phyloP scores from a whole-genome alignment of 495 filamentous ascomycete genomes.

The Penicilliopsis zonata region DNA sequence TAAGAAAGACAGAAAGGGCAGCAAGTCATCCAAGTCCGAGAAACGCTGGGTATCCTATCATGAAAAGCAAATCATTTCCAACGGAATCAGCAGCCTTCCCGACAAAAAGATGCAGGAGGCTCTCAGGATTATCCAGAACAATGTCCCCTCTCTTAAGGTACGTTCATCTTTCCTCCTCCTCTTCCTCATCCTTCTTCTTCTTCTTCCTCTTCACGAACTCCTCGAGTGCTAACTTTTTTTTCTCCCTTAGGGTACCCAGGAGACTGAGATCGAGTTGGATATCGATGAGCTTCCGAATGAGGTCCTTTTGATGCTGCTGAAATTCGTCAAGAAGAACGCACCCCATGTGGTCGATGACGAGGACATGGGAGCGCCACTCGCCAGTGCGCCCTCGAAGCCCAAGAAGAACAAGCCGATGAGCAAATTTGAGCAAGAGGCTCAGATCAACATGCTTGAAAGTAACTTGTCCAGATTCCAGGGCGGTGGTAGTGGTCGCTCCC shows the following conservation, averaged over 20 bases:
- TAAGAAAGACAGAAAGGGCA: conserved; percentile 44
- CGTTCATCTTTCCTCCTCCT: conserved; percentile 6
- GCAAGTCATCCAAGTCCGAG: conserved; percentile 29
- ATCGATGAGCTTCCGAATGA: conserved; percentile 72
- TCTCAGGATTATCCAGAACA: conserved; percentile 81
- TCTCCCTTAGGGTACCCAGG: conserved; percentile 57
- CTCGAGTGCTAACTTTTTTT: conserved; percentile 1
- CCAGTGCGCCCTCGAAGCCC: conserved; percentile 46
- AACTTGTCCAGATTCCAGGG: conserved; percentile 37
- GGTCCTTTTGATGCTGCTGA: conserved; percentile 62
- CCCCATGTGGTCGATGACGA: conserved; percentile 42
- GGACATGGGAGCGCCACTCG: conserved; percentile 22
- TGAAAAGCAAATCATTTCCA: conserved; percentile 80
- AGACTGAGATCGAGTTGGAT: conserved; percentile 82
- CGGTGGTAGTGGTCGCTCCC: conserved; percentile 22
- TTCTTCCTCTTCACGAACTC: conserved; percentile 3
- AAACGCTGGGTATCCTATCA: conserved; percentile 51
- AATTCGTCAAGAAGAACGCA: conserved; percentile 58
- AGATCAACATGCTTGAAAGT: conserved; percentile 65
- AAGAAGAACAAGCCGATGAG: conserved; percentile 99
- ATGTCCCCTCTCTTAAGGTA: conserved; percentile 66
- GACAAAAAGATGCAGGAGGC: conserved; percentile 63
- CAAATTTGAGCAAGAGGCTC: conserved; percentile 81
- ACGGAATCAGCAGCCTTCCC: conserved; percentile 62
- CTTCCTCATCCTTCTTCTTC: too few relatives aligned